Percentiles rank a stretch among this genome's conserved stretches.
These are phyloP conservation scores for Wickerhamiella domercqiae DNA, from an alignment of 805 yeast species.

Conservation along the genomic window DNA sequence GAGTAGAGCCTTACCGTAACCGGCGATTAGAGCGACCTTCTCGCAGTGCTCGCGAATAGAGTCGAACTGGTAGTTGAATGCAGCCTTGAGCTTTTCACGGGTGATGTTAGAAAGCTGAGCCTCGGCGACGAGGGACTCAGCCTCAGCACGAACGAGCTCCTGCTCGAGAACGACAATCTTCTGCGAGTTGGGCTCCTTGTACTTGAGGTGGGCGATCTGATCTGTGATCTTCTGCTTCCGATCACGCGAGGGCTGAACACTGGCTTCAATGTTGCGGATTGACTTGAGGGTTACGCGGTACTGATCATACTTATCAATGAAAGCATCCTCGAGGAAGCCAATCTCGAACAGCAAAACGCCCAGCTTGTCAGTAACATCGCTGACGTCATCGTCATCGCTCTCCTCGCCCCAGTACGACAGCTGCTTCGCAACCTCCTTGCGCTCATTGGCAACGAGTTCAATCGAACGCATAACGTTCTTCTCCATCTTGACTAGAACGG, in stretches of 20 bases:
- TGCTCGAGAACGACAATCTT: slow-evolving; percentile 92
- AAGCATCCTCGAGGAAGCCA: slow-evolving; percentile 96
- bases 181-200: slow-evolving; percentile 96
- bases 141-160: slow-evolving; percentile 97
- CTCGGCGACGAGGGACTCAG: slow-evolving; percentile 97
- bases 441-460: slow-evolving; percentile 84
- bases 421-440: slow-evolving; percentile 94
- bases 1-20: slow-evolving; percentile 93
- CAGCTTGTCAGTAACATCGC: slow-evolving; percentile 92
- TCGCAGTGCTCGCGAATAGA: slow-evolving; percentile 89
- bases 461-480: slow-evolving; percentile 88
- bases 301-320: slow-evolving; percentile 95
- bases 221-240: slow-evolving; percentile 95
- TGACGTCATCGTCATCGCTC: slow-evolving; percentile 81
- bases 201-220: slow-evolving; percentile 92
- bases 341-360: slow-evolving; percentile 92
- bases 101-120: slow-evolving; percentile 97
- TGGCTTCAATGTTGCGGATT: slow-evolving; percentile 89
- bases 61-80: slow-evolving; percentile 93
- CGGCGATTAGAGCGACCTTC: slow-evolving; percentile 93
- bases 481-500: slow-evolving; percentile 88
- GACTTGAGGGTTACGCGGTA: slow-evolving; percentile 92
- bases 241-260: slow-evolving; percentile 97
- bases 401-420: slow-evolving; percentile 96
- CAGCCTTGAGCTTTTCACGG: slow-evolving; percentile 94